Evolutionary conservation across 1,139 yeast species (phyloP), one percentile per base, ranked within the genome.

Genomic region (Kurtzmaniella quercitrusa): DNA sequence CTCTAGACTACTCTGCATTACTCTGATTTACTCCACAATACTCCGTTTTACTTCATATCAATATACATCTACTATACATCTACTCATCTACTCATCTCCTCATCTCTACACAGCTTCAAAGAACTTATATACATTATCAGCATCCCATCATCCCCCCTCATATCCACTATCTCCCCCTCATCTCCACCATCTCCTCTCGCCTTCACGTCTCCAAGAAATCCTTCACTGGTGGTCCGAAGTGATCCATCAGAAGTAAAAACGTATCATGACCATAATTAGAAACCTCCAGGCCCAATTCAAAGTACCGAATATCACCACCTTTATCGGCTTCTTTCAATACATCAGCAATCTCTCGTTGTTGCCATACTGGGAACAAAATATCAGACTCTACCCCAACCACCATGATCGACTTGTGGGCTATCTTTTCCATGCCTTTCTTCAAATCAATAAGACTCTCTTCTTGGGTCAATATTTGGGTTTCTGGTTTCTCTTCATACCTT

Each of bases 371-470:
- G 70, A 90, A 90, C 44, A 90, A 70, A 41, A 87, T 86, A 59
- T 90, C 98, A 1, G 95, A 85, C 58, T 88, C 95, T 8, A 90
- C 97, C 5, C 98, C 98, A 39, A 90, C 76, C 2, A 91, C 90
- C 46, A 91, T 66, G 4, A 86, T 75, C 38, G 85, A 81, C 50
- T 82, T 81, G 50, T 82, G 72, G 2, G 85, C 73, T 48, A 90
- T 69, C 37, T 79, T 76, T 29, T 62, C 58, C 73, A 90, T 68
- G 1, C 98, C 98, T 16, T 66, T 63, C 16, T 73, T 63, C 42
- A 90, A 70, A 58, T 90, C 97, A 9, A 64, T 59, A 25, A 71
- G 65, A 0, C 84, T 68, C 49, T 82, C 85, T 43, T 79, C 82
- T 0, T 69, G 68, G 0, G 83, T 68, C 2, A 59, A 51, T 1